Percentiles rank a stretch among this genome's conserved stretches.
These are phyloP conservation scores for Pisolithus albus DNA, from an alignment of 768 basidiomycete genomes.

Conservation along the genomic window DNA sequence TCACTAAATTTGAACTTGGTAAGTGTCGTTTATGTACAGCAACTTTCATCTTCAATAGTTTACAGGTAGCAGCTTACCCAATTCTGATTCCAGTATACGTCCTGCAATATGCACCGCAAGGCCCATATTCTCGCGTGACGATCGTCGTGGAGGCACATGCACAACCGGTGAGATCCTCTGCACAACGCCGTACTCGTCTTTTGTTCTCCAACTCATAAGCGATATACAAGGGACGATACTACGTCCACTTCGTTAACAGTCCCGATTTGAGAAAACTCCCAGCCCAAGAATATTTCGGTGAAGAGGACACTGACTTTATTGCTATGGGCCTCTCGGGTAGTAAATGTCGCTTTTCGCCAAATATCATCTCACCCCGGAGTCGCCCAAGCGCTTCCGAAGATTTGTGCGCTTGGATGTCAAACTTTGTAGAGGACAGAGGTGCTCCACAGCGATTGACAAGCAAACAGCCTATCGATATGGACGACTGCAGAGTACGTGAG, in stretches of 20 bases:
- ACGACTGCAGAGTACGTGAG: conserved; percentile 35
- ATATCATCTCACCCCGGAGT: conserved; percentile 13
- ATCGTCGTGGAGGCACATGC: conserved; percentile 23
- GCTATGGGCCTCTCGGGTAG: conserved; percentile 2
- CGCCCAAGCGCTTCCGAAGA: conserved; percentile 31
- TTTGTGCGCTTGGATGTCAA: conserved; percentile 23
- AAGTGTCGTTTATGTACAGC: conserved; percentile 10
- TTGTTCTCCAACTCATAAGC: not conserved
- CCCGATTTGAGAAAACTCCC: conserved; percentile 10
- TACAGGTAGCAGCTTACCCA: conserved; percentile 53
- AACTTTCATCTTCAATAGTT: conserved; percentile 3
- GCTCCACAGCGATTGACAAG: conserved; percentile 15
- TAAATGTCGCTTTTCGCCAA: conserved; percentile 12
- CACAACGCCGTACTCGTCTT: not conserved
- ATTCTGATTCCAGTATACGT: conserved; percentile 61
- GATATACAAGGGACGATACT: conserved; percentile 18
- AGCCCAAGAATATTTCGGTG: conserved; percentile 16
- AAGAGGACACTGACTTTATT: conserved; percentile 23
- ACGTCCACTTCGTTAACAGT: conserved; percentile 19
- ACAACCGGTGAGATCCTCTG: conserved; percentile 15
- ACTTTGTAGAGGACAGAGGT: conserved; percentile 20
- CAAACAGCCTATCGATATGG: conserved; percentile 21
- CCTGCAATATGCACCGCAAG: conserved; percentile 37
- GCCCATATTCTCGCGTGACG: conserved; percentile 24
- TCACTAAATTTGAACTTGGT: conserved; percentile 44